Conservation (phyloP, 2,329 filamentous ascomycete species). For the Stemphylium beticola region DNA sequence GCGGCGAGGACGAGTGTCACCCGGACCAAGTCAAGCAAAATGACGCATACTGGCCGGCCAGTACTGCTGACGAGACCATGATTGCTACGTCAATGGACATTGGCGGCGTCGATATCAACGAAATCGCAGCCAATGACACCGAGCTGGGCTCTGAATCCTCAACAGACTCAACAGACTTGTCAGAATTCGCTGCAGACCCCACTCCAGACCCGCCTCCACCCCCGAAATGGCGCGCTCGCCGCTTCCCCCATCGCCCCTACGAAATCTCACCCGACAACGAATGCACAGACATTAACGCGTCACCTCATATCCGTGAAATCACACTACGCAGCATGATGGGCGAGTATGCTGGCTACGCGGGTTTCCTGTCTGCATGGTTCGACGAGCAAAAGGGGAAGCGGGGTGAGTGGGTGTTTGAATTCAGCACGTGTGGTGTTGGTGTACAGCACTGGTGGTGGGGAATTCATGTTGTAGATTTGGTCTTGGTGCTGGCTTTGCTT, state of each 20-base stretch:
- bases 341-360: conserved; percentile 89
- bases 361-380: conserved; percentile 88
- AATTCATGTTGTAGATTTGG: conserved; percentile 63
- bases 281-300: conserved; percentile 23
- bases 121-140: conserved; percentile 5
- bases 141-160: conserved; percentile 2
- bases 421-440: conserved; percentile 77
- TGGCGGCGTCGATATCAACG: conserved; percentile 1
- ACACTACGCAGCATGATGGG: conserved; percentile 99
- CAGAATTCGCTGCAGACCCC: not conserved
- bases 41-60: conserved; percentile 25
- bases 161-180: conserved; percentile 4
- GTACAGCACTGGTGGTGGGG: conserved; percentile 95
- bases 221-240: conserved; percentile 32
- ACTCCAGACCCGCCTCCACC: not conserved
- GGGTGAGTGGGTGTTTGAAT: conserved; percentile 84
- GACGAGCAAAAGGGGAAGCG: conserved; percentile 72
- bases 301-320: conserved; percentile 77
- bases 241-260: conserved; percentile 23
- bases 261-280: conserved; percentile 44
- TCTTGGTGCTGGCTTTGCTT: conserved; percentile 1
- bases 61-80: conserved; percentile 6
- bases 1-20: conserved; percentile 17
- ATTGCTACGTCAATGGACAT: not conserved
- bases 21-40: conserved; percentile 10